Evolutionary conservation across 148 eudicot genomes (phyloP).

Genomic region (Camellia japonica): DNA sequence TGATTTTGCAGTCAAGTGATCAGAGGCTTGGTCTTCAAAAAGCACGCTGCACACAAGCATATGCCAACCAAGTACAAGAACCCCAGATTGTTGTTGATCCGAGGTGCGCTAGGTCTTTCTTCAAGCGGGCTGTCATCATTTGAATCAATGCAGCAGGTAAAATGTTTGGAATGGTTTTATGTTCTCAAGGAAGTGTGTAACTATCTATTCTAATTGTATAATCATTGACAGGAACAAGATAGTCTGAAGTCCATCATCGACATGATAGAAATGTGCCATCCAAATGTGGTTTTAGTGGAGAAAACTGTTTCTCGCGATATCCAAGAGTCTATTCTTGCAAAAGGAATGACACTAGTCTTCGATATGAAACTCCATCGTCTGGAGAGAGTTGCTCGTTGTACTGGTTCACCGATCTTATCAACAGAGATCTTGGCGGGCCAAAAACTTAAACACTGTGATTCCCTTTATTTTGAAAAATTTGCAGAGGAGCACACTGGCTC

Average conservation of each 20-base stretch:
- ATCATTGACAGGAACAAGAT: conserved; percentile 45
- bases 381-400: conserved; percentile 87
- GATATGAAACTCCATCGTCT: conserved; percentile 94
- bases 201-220: conserved; percentile 21
- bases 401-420: conserved; percentile 73
- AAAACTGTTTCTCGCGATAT: conserved; percentile 82
- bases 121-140: conserved; percentile 77
- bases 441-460: conserved; percentile 68
- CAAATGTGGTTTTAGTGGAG: conserved; percentile 87
- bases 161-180: neutral
- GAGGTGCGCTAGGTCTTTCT: conserved; percentile 69
- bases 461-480: conserved; percentile 67
- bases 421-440: conserved; percentile 43
- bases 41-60: conserved; percentile 97
- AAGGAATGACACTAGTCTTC: conserved; percentile 71
- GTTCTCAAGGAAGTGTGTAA: neutral
- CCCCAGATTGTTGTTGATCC: conserved; percentile 71
- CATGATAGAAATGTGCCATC: conserved; percentile 54
- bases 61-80: conserved; percentile 77
- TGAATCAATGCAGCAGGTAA: conserved; percentile 72
- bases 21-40: conserved; percentile 86
- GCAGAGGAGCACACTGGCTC: conserved; percentile 68
- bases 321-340: conserved; percentile 67
- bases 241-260: conserved; percentile 41
- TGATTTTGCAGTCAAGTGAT: conserved; percentile 58